These are phyloP conservation scores for Tephrocybe rancida DNA, from an alignment of 768 basidiomycete species.

Conservation along the genomic window DNA sequence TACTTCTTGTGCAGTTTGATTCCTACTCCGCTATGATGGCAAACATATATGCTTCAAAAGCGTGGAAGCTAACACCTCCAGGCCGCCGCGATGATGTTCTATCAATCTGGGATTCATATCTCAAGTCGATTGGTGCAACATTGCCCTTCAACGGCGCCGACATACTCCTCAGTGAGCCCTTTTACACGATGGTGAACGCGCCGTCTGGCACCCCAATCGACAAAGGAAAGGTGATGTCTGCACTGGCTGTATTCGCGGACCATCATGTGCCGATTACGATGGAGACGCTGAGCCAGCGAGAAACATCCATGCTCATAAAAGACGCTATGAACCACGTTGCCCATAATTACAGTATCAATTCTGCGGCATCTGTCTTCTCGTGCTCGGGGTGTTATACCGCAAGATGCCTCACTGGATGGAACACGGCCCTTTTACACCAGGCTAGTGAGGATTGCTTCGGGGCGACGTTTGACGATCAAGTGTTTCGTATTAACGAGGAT, in stretches of 20 bases:
- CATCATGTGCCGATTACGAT: neutral
- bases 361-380: neutral
- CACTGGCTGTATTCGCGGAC: neutral
- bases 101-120: neutral
- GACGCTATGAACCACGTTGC: neutral
- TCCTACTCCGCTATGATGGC: neutral
- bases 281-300: neutral
- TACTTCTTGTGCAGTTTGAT: neutral
- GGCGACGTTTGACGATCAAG: neutral
- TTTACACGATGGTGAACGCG: neutral
- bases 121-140: neutral
- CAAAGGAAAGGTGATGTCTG: neutral
- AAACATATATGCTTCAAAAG: neutral
- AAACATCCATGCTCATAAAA: neutral
- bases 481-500: neutral
- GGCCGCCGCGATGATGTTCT: neutral
- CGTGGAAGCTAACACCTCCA: neutral
- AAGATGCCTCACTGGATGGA: neutral
- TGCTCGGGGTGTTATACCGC: neutral
- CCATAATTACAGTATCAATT: constrained; percentile 3
- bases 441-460: neutral
- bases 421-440: neutral
- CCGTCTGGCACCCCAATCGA: neutral
- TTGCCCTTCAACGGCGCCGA: neutral
- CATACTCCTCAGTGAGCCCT: neutral